Evolutionary conservation across 192 early-diverging fungal species (phyloP), one percentile per base, ranked within the genome.

Genomic region (Linderina pennispora): DNA sequence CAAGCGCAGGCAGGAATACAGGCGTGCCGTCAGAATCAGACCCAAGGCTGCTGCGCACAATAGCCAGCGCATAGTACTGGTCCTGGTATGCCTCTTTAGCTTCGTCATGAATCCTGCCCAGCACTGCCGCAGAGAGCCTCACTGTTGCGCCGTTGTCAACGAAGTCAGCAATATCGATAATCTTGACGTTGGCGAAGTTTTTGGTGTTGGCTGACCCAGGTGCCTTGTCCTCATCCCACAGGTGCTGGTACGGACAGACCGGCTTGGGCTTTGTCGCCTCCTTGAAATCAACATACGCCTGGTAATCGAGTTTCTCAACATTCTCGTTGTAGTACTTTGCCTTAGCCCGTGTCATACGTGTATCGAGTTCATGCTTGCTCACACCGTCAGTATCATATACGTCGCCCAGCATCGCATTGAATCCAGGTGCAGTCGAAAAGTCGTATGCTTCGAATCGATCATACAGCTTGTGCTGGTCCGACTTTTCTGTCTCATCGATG

Each of bases 171-270:
- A 69, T 25, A 34, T 69, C 65, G 13, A 69, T 40, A 0, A 52
- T 28, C 36, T 19, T 53, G 40, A 69, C 53, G 8, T 43, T 44
- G 28, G 33, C 40, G 32, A 68, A 43, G 40, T 35, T 41, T 7
- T 19, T 22, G 10, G 31, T 50, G n/a, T 51, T 47, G 3, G 44
- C 52, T 10, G 48, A 3, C 14, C 46, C 37, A n/a, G 40, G 44
- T 20, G 38, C 36, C 2, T 40, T 18, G 4, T 40, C 49, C 20
- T 28, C 34, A 0, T 69, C 58, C 65, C 65, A 69, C 45, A 69
- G 37, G 42, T 69, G 58, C 50, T 69, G 65, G 50, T 69, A 69
- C 31, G 65, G 65, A 11, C 65, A 69, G 22, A 57, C 46, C 10
- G 58, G 54, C 34, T 57, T 57, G 16, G 58, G 65, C 26, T 45